A percentile compares a stretch with the other conserved stretches of the same genome.
Conservation (phyloP, 345 rosid species). For the Hibiscus trionum region DNA sequence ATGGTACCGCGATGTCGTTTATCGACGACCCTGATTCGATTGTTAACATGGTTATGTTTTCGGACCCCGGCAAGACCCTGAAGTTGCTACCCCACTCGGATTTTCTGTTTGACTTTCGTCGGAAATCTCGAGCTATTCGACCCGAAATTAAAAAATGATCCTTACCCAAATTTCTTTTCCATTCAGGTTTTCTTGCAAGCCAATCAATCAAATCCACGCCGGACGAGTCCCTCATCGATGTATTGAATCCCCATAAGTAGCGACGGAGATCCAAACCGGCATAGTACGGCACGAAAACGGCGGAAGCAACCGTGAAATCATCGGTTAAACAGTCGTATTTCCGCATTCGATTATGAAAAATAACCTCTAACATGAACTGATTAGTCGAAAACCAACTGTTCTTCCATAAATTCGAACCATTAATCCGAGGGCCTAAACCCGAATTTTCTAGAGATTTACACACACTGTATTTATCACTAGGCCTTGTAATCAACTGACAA, state of each 20-base stretch:
- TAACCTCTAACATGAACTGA: conserved; percentile 31
- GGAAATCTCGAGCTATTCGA: conserved; percentile 35
- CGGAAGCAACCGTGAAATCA: conserved; percentile 36
- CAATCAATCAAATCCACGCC: conserved; percentile 25
- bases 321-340: conserved; percentile 34
- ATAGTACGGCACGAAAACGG: conserved; percentile 37
- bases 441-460: conserved; percentile 26
- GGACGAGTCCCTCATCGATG: conserved; percentile 26
- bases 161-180: conserved; percentile 32
- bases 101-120: conserved; percentile 15
- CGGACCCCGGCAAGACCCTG: conserved; percentile 22
- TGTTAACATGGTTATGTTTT: conserved; percentile 36
- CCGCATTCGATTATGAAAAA: conserved; percentile 40
- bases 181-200: conserved; percentile 30
- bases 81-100: conserved; percentile 42
- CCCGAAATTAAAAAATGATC: conserved; percentile 45
- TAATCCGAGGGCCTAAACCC: conserved; percentile 34
- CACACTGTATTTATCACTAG: conserved; percentile 26
- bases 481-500: conserved; percentile 24
- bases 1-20: conserved; percentile 35
- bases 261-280: conserved; percentile 40
- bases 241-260: conserved; percentile 31
- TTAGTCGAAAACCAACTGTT: conserved; percentile 36
- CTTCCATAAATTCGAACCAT: conserved; percentile 15
- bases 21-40: conserved; percentile 26